phyloP scores from a whole-genome alignment of 495 filamentous ascomycete species.

The Lophiostoma macrostomum region DNA sequence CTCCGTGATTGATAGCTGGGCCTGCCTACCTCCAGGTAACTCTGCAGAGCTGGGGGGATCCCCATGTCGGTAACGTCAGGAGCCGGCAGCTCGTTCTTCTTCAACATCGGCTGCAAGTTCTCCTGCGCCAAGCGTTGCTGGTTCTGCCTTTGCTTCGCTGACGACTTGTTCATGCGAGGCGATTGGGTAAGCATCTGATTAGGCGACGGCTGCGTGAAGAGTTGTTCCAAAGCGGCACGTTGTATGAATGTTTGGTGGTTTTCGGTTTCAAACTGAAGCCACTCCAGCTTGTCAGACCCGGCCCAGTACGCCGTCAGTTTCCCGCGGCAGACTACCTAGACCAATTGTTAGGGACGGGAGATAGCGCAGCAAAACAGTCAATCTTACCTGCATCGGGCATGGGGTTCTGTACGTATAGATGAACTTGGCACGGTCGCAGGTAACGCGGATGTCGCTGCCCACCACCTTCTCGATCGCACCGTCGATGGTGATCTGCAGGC shows the following conservation, averaged over 20 bases:
- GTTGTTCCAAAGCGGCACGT: conserved; percentile 27
- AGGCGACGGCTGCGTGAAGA: conserved; percentile 33
- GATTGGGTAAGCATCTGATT: conserved; percentile 34
- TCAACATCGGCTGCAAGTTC: conserved; percentile 33
- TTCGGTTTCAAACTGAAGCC: conserved; percentile 35
- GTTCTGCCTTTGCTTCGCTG: conserved; percentile 21
- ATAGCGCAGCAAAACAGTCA: neutral
- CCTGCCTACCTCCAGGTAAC: conserved; percentile 44
- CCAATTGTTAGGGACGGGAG: neutral
- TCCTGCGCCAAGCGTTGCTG: conserved; percentile 27
- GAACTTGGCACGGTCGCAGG: conserved; percentile 35
- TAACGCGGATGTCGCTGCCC: conserved; percentile 21
- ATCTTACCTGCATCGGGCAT: conserved; percentile 37
- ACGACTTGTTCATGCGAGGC: conserved; percentile 42
- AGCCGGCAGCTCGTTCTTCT: conserved; percentile 33
- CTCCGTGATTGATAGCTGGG: too few relatives aligned
- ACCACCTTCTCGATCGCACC: conserved; percentile 42
- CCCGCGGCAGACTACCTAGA: conserved; percentile 22
- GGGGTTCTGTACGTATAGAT: conserved; percentile 40
- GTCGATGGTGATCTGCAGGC: conserved; percentile 73
- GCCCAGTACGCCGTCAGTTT: conserved; percentile 37
- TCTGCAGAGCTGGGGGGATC: conserved; percentile 33
- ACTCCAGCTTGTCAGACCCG: conserved; percentile 36
- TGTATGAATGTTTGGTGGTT: conserved; percentile 37
- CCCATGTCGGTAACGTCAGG: conserved; percentile 32